Evolutionary conservation across 306 rosid species (phyloP).

Genomic region (Cicer pinnatifidum): DNA sequence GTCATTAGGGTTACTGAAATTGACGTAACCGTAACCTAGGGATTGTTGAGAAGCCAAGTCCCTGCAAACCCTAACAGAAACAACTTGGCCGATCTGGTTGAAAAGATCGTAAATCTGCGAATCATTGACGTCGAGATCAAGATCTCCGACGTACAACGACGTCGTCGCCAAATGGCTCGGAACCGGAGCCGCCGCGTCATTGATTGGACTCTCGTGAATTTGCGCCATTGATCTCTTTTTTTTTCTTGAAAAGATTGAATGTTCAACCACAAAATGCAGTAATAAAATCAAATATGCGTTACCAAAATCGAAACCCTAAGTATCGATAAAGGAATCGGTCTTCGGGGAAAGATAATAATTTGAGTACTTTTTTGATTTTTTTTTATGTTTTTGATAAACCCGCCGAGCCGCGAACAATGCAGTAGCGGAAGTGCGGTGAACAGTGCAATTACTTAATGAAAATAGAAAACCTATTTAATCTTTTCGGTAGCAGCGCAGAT

Average conservation of each 20-base stretch:
- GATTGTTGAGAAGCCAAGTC: constrained; percentile 67
- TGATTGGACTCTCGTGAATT: constrained; percentile 51
- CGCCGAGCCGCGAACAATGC: constrained; percentile 41
- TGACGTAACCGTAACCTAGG: constrained; percentile 79
- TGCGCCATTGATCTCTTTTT: constrained; percentile 55
- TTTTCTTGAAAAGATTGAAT: constrained; percentile 7
- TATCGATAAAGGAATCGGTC: background rate
- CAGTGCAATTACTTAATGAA: background rate
- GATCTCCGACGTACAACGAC: constrained; percentile 78
- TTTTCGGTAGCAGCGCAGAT: constrained; percentile 56
- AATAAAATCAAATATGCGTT: background rate
- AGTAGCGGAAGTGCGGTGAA: background rate
- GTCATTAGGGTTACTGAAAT: constrained; percentile 62
- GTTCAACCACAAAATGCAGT: background rate
- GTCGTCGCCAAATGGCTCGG: constrained; percentile 56
- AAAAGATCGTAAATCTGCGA: constrained; percentile 71
- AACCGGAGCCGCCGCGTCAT: constrained; percentile 29
- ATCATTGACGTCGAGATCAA: constrained; percentile 63
- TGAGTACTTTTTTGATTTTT: constrained; percentile 35
- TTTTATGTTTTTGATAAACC: constrained; percentile 33
- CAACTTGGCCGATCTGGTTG: constrained; percentile 64
- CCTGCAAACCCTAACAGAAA: constrained; percentile 73
- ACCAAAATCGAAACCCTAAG: constrained; percentile 29
- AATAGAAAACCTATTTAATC: background rate
- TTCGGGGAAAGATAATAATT: background rate